These are phyloP conservation scores for Echinochloa phyllopogon DNA, from an alignment of 176 grass and related monocot genomes.

Conservation along the genomic window DNA sequence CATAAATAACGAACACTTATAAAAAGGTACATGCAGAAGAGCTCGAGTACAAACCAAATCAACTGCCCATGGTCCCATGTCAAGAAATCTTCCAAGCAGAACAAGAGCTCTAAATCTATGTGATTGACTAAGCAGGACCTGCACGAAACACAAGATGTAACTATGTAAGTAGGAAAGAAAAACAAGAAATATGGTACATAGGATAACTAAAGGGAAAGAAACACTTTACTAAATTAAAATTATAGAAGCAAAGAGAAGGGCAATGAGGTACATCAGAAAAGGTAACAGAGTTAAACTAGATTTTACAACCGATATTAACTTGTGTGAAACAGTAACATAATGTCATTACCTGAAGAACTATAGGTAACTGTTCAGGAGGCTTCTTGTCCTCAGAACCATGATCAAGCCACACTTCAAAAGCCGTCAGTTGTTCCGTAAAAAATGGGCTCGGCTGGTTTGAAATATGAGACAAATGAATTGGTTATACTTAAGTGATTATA, in stretches of 20 bases:
- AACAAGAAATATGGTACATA: not conserved
- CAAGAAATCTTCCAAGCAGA: conserved; percentile 98
- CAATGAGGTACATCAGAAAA: not conserved
- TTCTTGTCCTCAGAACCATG: conserved; percentile 95
- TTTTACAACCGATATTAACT: conserved; percentile 20
- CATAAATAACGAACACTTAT: not conserved
- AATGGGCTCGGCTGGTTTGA: conserved; percentile 87
- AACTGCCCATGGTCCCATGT: conserved; percentile 99
- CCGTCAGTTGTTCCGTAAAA: conserved; percentile 96
- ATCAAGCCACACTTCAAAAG: conserved; percentile 99
- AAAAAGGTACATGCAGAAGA: conserved; percentile 32
- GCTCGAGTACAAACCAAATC: conserved; percentile 70
- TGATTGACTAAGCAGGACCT: conserved; percentile 97
- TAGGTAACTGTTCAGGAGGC: conserved; percentile 92
- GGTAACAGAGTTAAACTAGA: not conserved
- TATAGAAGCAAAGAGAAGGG: conserved; percentile 6
- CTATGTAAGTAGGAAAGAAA: conserved; percentile 21
- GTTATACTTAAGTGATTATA: conserved; percentile 24
- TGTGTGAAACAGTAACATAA: not conserved
- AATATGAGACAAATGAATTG: conserved; percentile 39
- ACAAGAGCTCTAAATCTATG: conserved; percentile 97
- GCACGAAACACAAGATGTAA: conserved; percentile 35
- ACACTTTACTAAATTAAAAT: conserved; percentile 16
- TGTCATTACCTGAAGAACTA: conserved; percentile 95
- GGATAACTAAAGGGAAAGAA: not conserved